These are phyloP conservation scores for Sporobolomyces roseus DNA, from an alignment of 768 basidiomycete genomes.

Conservation along the genomic window DNA sequence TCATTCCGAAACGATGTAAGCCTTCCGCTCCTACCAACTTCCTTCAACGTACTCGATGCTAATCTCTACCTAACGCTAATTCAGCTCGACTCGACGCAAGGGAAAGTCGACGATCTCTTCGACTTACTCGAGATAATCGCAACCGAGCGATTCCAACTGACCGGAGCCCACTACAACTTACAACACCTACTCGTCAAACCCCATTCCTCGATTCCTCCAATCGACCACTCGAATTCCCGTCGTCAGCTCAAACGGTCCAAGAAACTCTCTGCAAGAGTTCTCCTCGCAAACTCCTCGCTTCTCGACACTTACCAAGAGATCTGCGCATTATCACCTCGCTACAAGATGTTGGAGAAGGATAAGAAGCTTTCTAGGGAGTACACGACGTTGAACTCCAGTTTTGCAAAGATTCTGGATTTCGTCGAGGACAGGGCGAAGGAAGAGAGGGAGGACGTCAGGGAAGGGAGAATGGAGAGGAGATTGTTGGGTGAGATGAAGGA, in stretches of 20 bases:
- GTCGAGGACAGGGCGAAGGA: slow-evolving; percentile 23
- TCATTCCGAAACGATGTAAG: no score
- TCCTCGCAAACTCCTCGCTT: neutral
- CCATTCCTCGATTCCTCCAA: no score
- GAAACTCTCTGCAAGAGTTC: neutral
- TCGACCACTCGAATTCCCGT: neutral
- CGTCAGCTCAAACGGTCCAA: neutral
- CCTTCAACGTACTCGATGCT: neutral
- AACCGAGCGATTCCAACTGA: neutral
- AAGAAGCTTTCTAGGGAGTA: neutral
- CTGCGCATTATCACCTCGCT: neutral
- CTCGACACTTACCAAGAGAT: neutral
- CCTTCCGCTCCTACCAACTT: neutral
- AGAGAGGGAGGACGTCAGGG: neutral
- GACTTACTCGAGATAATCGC: slow-evolving; percentile 5
- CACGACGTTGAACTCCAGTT: neutral
- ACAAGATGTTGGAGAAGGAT: neutral
- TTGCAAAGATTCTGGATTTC: slow-evolving; percentile 20
- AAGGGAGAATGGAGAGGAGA: neutral
- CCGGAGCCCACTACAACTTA: neutral
- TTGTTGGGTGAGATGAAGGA: slow-evolving; percentile 6
- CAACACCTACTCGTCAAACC: neutral
- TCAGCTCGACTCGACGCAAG: slow-evolving; percentile 16
- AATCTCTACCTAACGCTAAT: no score
- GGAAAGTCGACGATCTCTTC: slow-evolving; percentile 6